Evolutionary conservation across 2,329 filamentous ascomycete genomes (phyloP), one percentile per base, ranked within the genome.

Genomic region (Thermothelomyces thermophilus): DNA sequence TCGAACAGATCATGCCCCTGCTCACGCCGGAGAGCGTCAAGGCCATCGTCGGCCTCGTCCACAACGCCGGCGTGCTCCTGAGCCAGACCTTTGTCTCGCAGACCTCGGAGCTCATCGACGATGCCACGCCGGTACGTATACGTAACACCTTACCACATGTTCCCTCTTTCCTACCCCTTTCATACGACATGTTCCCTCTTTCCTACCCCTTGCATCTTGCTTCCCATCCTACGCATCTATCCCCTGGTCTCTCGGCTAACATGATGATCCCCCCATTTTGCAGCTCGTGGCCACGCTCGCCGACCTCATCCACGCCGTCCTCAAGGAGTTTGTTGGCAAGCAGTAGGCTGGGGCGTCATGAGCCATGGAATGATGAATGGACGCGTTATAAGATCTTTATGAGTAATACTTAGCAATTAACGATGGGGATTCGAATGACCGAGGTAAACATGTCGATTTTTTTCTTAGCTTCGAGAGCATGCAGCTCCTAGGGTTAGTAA

Each of bases 41-140:
- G 56, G 64, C 63, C 24, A 56, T 73, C 14, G 46, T 70, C 16
- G 58, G 39, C 3, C 59, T 73, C 4, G 53, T 73, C 5, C 62
- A 59, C 22, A 72, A 73, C 28, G 70, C 70, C 0, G 65, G 68
- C 46, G 51, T 58, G 20, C 57, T 73, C 13, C 55, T 73, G 6
- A 68, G 63, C 4, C 55, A 63, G 24, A 61, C 63, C 1, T 73
- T 73, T 54, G 68, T 73, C 6, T 62, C 64, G 17, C 68, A 73
- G 53, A 70, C 70, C 33, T 63, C 63, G 2, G 70, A 73, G 48
- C 58, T 73, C 30, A 73, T 72, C 56, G 67, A 64, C 22, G 68
- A 71, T 50, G 68, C 68, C 3, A 70, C 68, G 55, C 68, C 68
- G 33, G 46, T 49, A 39, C n/a, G 49, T 40, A n/a, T n/a, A n/a